These are phyloP conservation scores for Rhizoctonia solani DNA, from an alignment of 1,284 basidiomycete genomes.

Conservation along the genomic window DNA sequence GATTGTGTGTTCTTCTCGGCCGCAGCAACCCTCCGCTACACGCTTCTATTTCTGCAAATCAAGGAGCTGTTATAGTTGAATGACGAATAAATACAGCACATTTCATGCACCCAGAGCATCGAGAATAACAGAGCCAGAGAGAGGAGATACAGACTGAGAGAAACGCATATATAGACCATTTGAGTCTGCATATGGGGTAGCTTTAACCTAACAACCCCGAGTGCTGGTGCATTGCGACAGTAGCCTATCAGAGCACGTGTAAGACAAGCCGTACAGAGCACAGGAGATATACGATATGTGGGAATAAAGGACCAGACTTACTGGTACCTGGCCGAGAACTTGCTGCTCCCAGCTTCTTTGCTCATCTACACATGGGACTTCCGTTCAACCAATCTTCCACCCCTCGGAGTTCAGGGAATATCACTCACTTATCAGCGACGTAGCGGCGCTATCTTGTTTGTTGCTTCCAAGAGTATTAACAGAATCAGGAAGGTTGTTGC, in stretches of 20 bases:
- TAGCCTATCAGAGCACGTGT: neutral
- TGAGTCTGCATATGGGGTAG: too few relatives aligned
- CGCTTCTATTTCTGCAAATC: too few relatives aligned
- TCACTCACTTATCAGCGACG: constrained; percentile 3
- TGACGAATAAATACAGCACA: too few relatives aligned
- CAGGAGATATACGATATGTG: neutral
- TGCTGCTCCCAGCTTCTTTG: neutral
- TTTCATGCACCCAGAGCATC: too few relatives aligned
- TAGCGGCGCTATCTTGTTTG: neutral
- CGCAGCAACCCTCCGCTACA: too few relatives aligned
- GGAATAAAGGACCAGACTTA: neutral
- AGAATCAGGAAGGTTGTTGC: neutral
- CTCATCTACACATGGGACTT: neutral
- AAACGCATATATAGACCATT: neutral
- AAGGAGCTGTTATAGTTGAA: too few relatives aligned
- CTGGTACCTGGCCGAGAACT: neutral
- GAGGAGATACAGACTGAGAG: too few relatives aligned
- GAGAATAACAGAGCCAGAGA: too few relatives aligned
- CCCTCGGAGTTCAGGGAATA: neutral
- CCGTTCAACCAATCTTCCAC: neutral
- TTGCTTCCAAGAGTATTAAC: neutral
- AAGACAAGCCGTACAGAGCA: neutral
- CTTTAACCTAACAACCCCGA: too few relatives aligned
- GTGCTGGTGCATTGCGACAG: constrained; percentile 10
- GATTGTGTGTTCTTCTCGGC: too few relatives aligned